A percentile compares a stretch with the other conserved stretches of the same genome.
Conservation (phyloP, 23 red algal genomes). For the Pyropia haitanensis region DNA sequence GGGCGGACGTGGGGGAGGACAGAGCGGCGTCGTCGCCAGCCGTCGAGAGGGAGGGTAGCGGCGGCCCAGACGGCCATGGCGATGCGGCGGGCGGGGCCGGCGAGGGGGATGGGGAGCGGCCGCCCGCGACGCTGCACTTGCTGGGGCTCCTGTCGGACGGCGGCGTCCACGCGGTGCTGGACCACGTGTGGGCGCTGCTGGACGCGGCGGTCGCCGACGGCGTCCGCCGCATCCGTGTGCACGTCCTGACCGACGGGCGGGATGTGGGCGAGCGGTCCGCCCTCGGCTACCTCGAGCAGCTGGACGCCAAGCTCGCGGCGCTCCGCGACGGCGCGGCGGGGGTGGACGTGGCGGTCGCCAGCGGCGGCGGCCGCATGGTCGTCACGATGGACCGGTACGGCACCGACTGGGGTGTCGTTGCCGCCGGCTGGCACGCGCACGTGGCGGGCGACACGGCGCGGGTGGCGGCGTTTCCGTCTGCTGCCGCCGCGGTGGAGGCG, state of each 20-base stretch:
- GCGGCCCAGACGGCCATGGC: too few relatives aligned
- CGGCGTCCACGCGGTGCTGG: slow-evolving; percentile 72
- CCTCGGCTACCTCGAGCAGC: slow-evolving; percentile 49
- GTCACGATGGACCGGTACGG: slow-evolving; percentile 82
- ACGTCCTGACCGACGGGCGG: slow-evolving; percentile 70
- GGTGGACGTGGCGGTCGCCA: slow-evolving; percentile 42
- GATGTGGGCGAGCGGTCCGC: slow-evolving; percentile 52
- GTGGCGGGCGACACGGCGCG: slow-evolving; percentile 41
- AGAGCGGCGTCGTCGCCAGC: too few relatives aligned
- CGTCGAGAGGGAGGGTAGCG: too few relatives aligned
- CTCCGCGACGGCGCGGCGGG: slow-evolving; percentile 25
- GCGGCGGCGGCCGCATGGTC: slow-evolving; percentile 64
- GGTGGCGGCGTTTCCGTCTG: slow-evolving; percentile 38
- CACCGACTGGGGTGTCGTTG: slow-evolving; percentile 69
- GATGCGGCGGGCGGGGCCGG: too few relatives aligned
- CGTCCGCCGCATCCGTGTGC: slow-evolving; percentile 59
- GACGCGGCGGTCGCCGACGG: slow-evolving; percentile 67
- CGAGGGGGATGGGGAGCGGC: neutral
- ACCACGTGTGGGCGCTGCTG: slow-evolving; percentile 76
- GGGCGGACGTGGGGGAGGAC: too few relatives aligned
- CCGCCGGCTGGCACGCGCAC: slow-evolving; percentile 65
- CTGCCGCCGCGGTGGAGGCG: slow-evolving; percentile 43
- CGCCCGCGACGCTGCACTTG: slow-evolving; percentile 48
- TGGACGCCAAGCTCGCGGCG: slow-evolving; percentile 51
- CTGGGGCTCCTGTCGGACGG: slow-evolving; percentile 86